Evolutionary conservation across 2,329 filamentous ascomycete species (phyloP).

Genomic region (Xylaria sp.): DNA sequence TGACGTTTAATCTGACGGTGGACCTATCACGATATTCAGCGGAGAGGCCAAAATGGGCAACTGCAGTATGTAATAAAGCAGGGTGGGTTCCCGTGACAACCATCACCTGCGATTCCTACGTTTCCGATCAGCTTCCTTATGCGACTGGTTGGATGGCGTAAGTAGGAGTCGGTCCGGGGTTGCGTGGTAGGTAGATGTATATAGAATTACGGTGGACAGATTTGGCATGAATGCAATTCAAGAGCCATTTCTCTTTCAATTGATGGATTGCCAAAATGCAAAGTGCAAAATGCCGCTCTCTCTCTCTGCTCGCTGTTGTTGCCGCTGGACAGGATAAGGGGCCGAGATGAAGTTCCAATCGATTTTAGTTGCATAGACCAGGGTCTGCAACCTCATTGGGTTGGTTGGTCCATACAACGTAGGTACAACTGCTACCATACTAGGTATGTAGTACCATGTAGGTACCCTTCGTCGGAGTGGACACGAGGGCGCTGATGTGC

Average conservation of each 20-base stretch:
- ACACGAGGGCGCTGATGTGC: constrained; percentile 22
- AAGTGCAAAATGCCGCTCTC: not conserved
- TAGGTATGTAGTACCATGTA: constrained; percentile 22
- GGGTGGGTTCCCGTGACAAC: constrained; percentile 26
- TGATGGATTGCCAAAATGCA: not conserved
- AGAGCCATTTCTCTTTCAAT: not conserved
- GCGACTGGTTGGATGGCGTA: constrained; percentile 14
- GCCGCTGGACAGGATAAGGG: constrained; percentile 6
- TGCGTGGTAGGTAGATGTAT: not conserved
- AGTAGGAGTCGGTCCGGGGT: not conserved
- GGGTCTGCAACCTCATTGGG: not conserved
- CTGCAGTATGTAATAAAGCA: constrained; percentile 12
- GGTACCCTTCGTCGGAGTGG: constrained; percentile 18
- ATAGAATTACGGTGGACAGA: not conserved
- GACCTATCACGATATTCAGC: constrained; percentile 28
- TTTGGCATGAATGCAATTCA: not conserved
- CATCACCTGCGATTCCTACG: constrained; percentile 1
- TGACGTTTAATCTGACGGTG: constrained; percentile 29
- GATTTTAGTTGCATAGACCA: constrained; percentile 2
- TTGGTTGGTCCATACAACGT: not conserved
- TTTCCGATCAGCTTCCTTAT: constrained; percentile 10
- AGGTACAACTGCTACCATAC: constrained; percentile 13
- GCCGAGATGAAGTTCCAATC: constrained; percentile 16
- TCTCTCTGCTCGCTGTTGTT: too few relatives aligned
- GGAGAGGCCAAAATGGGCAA: constrained; percentile 17